Evolutionary conservation across 225 moss, liverwort and hornwort species (phyloP), one percentile per base, ranked within the genome.

Genomic region (Pleurozium schreberi): DNA sequence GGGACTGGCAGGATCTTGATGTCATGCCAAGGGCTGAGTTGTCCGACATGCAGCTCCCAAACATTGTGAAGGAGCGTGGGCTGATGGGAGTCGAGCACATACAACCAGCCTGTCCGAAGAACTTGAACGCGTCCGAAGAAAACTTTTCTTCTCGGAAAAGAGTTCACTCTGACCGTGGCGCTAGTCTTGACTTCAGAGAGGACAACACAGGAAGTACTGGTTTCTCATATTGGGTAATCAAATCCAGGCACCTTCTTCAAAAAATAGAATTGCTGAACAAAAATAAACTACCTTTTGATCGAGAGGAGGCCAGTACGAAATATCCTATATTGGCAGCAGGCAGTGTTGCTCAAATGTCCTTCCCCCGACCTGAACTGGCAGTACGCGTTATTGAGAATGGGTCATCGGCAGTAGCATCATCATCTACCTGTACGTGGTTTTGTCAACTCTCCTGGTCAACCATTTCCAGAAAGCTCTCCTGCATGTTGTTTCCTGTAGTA

Each of bases 51-150:
- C 90, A 91, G 81, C 87, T 92, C 33, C 87, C 87, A 25, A 91
- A 89, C 74, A 94, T 93, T 77, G 94, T 93, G 85, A 92, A 82
- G 75, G 94, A 95, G 89, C 91, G 87, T 83, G 94, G 92, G 50
- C 91, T 86, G 87, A 84, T 84, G 84, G 90, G 89, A 75, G 52
- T 88, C 45, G 92, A 91, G 80, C 89, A 91, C 42, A 76, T 85
- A 81, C 90, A 80, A 80, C 86, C 90, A 89, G 66, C 85, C 68
- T 70, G 81, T 82, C 67, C 66, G 45, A 83, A 89, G 64, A 90
- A 88, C 43, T 45, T 88, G 78, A 87, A 68, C 69, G 42, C 82
- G 34, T 81, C 65, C 38, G 90, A 86, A 83, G 85, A 92, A 49
- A 86, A 47, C 7, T 34, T 7, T 65, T 80, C 55, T 80, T 86